Conservation (phyloP, 805 yeast genomes). For the Candida morakotiae region DNA sequence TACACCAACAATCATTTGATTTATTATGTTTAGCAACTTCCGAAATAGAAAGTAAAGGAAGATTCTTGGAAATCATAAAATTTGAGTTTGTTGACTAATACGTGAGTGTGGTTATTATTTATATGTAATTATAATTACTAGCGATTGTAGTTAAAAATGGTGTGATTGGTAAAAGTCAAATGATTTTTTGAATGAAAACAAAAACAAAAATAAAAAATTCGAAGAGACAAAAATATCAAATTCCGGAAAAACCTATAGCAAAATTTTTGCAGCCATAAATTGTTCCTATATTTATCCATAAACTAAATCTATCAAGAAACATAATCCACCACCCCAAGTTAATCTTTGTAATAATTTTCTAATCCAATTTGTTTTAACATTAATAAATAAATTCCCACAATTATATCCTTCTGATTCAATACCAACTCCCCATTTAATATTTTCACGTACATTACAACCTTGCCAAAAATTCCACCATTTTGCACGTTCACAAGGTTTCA, state of each 20-base stretch:
- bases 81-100: too few relatives aligned
- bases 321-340: slow-evolving; percentile 62
- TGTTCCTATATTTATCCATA: slow-evolving; percentile 31
- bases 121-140: too few relatives aligned
- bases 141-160: too few relatives aligned
- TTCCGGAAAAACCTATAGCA: neutral
- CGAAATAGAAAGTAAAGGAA: slow-evolving; percentile 59
- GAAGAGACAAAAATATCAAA: too few relatives aligned
- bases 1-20: slow-evolving; percentile 69
- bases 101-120: too few relatives aligned
- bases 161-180: too few relatives aligned
- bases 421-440: slow-evolving; percentile 80
- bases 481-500: slow-evolving; percentile 71
- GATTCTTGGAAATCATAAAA: slow-evolving; percentile 11
- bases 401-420: slow-evolving; percentile 82
- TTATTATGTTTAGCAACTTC: slow-evolving; percentile 53
- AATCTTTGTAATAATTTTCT: slow-evolving; percentile 43
- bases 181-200: too few relatives aligned
- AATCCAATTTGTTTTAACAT: slow-evolving; percentile 50
- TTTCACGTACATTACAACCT: slow-evolving; percentile 74
- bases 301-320: slow-evolving; percentile 48
- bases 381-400: slow-evolving; percentile 64
- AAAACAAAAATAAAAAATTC: too few relatives aligned
- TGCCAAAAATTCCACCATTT: slow-evolving; percentile 93
- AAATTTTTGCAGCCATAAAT: neutral